Base-by-base conservation (phyloP, 108 stramenopile genomes). In the Asterionellopsis glacialis region DNA sequence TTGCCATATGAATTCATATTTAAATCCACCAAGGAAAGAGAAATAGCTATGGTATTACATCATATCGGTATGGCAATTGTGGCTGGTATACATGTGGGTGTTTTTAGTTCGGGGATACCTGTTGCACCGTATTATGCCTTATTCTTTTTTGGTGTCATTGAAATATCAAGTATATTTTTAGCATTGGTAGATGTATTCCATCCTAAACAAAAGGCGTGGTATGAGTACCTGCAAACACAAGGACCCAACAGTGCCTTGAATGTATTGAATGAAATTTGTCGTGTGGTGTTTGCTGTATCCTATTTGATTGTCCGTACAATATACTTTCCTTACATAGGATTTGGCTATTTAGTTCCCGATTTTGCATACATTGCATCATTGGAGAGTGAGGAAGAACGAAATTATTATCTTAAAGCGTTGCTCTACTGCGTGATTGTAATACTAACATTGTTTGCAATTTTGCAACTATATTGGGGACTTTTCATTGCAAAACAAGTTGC, bases 61-160 rank as follows among this genome's bases (percentile, higher is more conserved):
- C 85, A 86, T 38, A 48, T 83, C 14, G 85, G 81, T 11, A 80
- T 81, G 74, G 62, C 75, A 16, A 44, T 68, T 21, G 82, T 83
- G 11, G 72, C 79, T 9, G 64, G 63, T 11, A 59, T 69, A 13
- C 74, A 67, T 28, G 43, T 68, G 38, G 84, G 84, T n/a, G 14
- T 53, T 15, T 76, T 67, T 57, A 69, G 57, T 9, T 19, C 44
- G 42, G 63, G 64, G 0, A 65, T 13, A 22, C 60, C 68, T 43
- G 66, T 79, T 41, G 79, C 74, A 18, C 57, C 72, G 44, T 79
- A 81, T 55, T 81, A 83, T 44, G 75, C 69, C 19, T 75, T 78
- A 7, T 80, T 82, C 59, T 87, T 80, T 64, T 80, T 84, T 61
- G 86, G 86, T 11, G 76, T 80, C 12, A 75, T 87, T 54, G 86